Percentiles rank a stretch among this genome's conserved stretches.
Conservation (phyloP, 805 yeast species). For the Diddensiella caesifluorescens region DNA sequence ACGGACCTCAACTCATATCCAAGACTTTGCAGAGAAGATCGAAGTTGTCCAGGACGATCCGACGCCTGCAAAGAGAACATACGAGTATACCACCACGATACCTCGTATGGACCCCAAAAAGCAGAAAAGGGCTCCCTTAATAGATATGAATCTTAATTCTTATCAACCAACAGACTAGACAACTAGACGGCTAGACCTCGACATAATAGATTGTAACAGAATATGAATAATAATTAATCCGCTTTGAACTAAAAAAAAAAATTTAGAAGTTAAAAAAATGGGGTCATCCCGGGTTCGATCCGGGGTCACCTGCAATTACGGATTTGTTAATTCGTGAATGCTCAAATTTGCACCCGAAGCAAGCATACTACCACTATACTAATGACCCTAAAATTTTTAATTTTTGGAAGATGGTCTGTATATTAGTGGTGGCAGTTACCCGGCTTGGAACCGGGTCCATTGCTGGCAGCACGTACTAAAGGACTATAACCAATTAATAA, state of each 20-base stretch:
- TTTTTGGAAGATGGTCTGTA: constrained; percentile 8
- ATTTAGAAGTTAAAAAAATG: constrained; percentile 22
- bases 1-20: too few relatives aligned
- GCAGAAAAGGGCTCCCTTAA: background rate
- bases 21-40: too few relatives aligned
- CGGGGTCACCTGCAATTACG: constrained; percentile 38
- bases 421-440: too few relatives aligned
- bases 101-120: constrained; percentile 1
- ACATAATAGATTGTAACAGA: background rate
- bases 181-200: background rate
- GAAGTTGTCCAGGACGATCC: background rate
- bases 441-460: too few relatives aligned
- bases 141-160: background rate
- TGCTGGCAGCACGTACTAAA: too few relatives aligned
- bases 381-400: constrained; percentile 28
- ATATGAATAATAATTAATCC: background rate
- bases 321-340: constrained; percentile 27
- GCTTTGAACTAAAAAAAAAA: background rate
- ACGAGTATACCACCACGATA: background rate
- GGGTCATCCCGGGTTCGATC: constrained; percentile 39
- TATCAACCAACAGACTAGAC: background rate
- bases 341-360: constrained; percentile 35
- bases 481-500: too few relatives aligned
- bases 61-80: background rate
- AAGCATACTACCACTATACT: constrained; percentile 38